Conservation (phyloP, 768 basidiomycete genomes). For the Amanita inopinata region DNA sequence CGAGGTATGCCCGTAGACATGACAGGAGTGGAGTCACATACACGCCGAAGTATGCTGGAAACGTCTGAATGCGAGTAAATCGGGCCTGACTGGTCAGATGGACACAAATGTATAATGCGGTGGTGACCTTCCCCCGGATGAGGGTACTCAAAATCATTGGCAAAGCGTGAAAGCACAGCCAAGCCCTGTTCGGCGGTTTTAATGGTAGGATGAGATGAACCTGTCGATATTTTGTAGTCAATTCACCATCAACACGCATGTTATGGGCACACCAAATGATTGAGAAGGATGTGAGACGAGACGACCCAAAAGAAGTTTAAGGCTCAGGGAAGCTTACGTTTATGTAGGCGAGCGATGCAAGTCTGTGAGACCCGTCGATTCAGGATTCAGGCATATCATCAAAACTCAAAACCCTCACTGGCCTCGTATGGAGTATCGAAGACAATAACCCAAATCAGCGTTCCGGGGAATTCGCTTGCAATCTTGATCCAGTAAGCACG, state of each 20-base stretch:
- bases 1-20: constrained; percentile 9
- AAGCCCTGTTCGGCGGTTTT: constrained; percentile 46
- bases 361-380: constrained; percentile 28
- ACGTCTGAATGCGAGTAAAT: constrained; percentile 45
- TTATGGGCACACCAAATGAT: too few relatives aligned
- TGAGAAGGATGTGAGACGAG: too few relatives aligned
- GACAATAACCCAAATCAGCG: constrained; percentile 61
- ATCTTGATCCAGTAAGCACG: constrained; percentile 68
- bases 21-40: constrained; percentile 35
- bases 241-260: constrained; percentile 11
- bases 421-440: constrained; percentile 75
- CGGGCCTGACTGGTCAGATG: constrained; percentile 29
- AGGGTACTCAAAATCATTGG: constrained; percentile 49
- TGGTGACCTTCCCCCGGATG: constrained; percentile 54
- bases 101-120: constrained; percentile 39
- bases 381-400: not conserved
- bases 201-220: constrained; percentile 71
- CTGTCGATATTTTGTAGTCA: constrained; percentile 24
- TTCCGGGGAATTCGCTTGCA: constrained; percentile 54
- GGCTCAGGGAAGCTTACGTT: constrained; percentile 34
- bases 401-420: constrained; percentile 16
- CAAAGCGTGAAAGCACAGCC: constrained; percentile 56
- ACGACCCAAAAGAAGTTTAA: constrained; percentile 5
- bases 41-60: constrained; percentile 37
- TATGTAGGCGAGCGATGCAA: constrained; percentile 50